Base-by-base conservation (phyloP, 768 basidiomycete genomes). In the Amanita phalloides region DNA sequence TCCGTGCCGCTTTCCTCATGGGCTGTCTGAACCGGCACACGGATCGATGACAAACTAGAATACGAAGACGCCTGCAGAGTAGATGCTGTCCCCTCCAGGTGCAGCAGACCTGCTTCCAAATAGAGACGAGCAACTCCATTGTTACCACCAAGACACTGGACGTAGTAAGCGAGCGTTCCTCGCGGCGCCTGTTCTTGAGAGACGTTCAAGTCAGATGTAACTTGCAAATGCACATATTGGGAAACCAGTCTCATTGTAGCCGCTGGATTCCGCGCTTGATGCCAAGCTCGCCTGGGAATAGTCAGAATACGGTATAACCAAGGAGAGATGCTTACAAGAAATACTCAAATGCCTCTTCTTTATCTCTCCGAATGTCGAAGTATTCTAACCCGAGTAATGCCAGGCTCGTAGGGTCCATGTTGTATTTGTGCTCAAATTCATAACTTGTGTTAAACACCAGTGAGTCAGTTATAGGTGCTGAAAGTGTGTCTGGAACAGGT, bases 321-420 rank as follows among this genome's bases (percentile, higher is more conserved):
- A 46, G 42, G 11, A 42, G 3, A 54, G 43, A 45, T 43, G 74
- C 86, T 62, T 60, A 84, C 87, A 87, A 64, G 57, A 89, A 86
- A 57, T 76, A 87, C 67, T 90, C 87, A 56, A 90, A 90, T 3
- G 88, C 88, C 54, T 81, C 83, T 41, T 85, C 82, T 53, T 75
- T 79, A 46, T 88, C 78, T 61, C 81, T 82, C 44, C 84, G 74
- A 45, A 90, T 86, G 61, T 90, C 87, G 45, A 77, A 76, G 37
- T 83, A 61, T 57, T 90, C 88, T 39, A 88, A 67, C 7, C 76
- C 88, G 54, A 81, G 75, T 49, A 90, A 66, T 1, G 82, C 79
- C 25, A 90, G 68, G 65, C 87, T 90, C 11, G 88, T 90, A 1
- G 88, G 81, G 62, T 90, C 88, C 85, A 90, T 88, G 57, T 90